phyloP scores from a whole-genome alignment of 2,329 filamentous ascomycete species.

The Calcarisporium arbuscula region DNA sequence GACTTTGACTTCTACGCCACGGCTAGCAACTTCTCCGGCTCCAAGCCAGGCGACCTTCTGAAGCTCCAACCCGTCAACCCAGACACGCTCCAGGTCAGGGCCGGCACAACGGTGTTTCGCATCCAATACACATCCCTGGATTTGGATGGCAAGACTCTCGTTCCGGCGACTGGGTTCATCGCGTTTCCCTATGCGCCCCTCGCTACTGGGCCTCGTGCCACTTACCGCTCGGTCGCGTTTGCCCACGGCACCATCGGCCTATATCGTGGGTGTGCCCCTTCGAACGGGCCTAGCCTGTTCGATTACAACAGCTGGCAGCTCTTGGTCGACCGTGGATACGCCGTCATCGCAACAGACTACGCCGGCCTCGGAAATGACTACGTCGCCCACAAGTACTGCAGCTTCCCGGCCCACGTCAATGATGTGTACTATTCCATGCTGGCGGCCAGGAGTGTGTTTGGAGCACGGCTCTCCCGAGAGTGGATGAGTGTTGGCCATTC shows the following conservation, averaged over 20 bases:
- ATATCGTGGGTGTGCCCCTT: constrained; percentile 9
- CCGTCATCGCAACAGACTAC: constrained; percentile 16
- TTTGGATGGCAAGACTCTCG: constrained; percentile 5
- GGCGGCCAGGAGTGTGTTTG: constrained; percentile 7
- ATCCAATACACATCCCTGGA: constrained; percentile 14
- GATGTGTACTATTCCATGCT: constrained; percentile 12
- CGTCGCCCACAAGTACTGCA: constrained; percentile 14
- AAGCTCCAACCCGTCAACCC: constrained; percentile 11
- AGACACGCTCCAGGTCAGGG: constrained; percentile 2
- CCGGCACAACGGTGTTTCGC: constrained; percentile 10
- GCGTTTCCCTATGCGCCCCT: constrained; percentile 7
- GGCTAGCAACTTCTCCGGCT: constrained; percentile 8
- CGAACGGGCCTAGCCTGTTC: constrained; percentile 4
- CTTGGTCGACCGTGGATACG: constrained; percentile 7
- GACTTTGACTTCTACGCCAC: constrained; percentile 10
- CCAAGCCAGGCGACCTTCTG: constrained; percentile 11
- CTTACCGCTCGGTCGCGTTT: constrained; percentile 4
- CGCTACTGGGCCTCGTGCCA: not conserved
- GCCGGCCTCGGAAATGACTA: constrained; percentile 15
- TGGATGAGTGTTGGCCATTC: constrained; percentile 13
- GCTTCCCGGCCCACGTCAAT: constrained; percentile 7
- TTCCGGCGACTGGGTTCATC: constrained; percentile 11
- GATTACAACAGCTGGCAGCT: constrained; percentile 10
- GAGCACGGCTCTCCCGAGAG: constrained; percentile 3
- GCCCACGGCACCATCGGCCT: constrained; percentile 12